These are phyloP conservation scores for Marchantia polymorpha DNA, from an alignment of 225 moss, liverwort and hornwort genomes.

Conservation along the genomic window DNA sequence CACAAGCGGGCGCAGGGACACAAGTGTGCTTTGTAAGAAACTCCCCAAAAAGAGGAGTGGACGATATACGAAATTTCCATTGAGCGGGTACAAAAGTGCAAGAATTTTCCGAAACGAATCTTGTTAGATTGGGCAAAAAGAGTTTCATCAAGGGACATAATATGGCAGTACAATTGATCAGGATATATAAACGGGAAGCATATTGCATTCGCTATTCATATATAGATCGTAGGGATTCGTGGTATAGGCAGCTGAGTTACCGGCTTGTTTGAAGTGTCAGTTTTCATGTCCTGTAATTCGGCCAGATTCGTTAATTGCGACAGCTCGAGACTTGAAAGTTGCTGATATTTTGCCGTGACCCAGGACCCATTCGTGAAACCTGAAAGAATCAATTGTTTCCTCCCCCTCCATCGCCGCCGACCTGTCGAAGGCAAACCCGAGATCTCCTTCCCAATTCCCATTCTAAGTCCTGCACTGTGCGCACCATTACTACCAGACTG, in stretches of 20 bases:
- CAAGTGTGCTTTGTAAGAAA: too few relatives aligned
- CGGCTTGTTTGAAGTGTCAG: not conserved
- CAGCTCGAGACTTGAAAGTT: constrained; percentile 19
- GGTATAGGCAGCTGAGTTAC: not conserved
- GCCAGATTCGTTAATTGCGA: constrained; percentile 2
- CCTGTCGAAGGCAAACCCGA: constrained; percentile 8
- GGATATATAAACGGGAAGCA: too few relatives aligned
- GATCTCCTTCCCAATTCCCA: constrained; percentile 32
- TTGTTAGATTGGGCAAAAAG: too few relatives aligned
- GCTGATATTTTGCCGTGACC: constrained; percentile 27
- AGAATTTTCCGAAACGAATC: too few relatives aligned
- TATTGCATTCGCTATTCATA: too few relatives aligned
- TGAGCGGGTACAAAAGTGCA: too few relatives aligned
- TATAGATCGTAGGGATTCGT: too few relatives aligned
- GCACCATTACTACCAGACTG: constrained; percentile 38
- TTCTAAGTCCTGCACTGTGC: constrained; percentile 36
- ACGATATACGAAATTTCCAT: too few relatives aligned
- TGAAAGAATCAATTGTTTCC: constrained; percentile 40
- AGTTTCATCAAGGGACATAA: too few relatives aligned
- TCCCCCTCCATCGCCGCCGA: constrained; percentile 59
- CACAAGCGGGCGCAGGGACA: too few relatives aligned
- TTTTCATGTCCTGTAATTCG: not conserved
- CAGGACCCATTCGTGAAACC: constrained; percentile 39
- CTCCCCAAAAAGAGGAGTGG: too few relatives aligned
- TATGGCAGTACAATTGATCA: too few relatives aligned